Percentiles rank a stretch among this genome's conserved stretches.
Evolutionary conservation across 2,329 filamentous ascomycete species (phyloP).

Genomic region (Trichoderma hamatum): DNA sequence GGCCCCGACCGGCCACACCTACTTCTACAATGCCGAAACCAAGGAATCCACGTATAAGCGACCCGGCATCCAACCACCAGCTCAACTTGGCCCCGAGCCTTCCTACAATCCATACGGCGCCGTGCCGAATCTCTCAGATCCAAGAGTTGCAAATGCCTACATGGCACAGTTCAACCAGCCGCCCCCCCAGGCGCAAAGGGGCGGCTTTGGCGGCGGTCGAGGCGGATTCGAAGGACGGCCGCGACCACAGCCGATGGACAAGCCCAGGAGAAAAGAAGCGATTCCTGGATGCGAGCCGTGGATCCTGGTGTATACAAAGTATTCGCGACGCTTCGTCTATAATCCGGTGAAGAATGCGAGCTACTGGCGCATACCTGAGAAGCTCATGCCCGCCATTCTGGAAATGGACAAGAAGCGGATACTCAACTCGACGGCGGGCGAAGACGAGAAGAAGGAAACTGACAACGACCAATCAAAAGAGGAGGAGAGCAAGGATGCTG

Average conservation of each 20-base stretch:
- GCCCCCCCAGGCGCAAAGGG: conserved; percentile 41
- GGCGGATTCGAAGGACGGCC: conserved; percentile 61
- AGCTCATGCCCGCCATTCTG: conserved; percentile 77
- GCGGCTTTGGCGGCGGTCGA: conserved; percentile 42
- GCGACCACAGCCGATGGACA: conserved; percentile 71
- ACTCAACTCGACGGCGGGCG: conserved; percentile 54
- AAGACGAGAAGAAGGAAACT: conserved; percentile 13
- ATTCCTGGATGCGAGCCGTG: conserved; percentile 86
- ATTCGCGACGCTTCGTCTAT: conserved; percentile 86
- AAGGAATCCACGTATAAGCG: conserved; percentile 87
- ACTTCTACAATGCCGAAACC: conserved; percentile 83
- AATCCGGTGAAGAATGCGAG: conserved; percentile 85
- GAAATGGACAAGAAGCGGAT: conserved; percentile 73
- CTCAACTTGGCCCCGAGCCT: conserved; percentile 39
- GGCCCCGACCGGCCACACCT: conserved; percentile 81
- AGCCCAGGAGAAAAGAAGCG: conserved; percentile 74
- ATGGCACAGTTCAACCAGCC: conserved; percentile 56
- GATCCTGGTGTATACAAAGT: conserved; percentile 90
- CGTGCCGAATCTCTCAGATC: conserved; percentile 53
- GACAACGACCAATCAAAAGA: conserved; percentile 7
- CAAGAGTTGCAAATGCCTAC: conserved; percentile 62
- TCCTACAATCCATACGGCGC: conserved; percentile 35
- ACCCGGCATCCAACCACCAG: conserved; percentile 51
- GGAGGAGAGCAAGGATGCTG: not conserved
- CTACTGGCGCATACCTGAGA: conserved; percentile 91